Evolutionary conservation across 805 yeast genomes (phyloP), one percentile per base, ranked within the genome.

Genomic region (Pichia eremophila): DNA sequence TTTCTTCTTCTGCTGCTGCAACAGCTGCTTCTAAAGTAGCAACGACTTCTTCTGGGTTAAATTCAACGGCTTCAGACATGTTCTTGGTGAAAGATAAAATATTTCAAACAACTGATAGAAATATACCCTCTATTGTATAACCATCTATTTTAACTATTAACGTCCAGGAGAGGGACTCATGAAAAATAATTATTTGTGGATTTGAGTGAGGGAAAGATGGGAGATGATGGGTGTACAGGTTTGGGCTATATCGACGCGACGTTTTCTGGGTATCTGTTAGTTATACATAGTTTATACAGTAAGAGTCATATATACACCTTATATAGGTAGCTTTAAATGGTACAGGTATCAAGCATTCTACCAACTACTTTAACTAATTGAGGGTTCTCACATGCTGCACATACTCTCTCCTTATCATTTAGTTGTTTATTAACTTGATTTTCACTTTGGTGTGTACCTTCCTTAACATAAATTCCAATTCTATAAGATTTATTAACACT

Each of bases 341-440:
- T 34, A 39, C 99, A 93, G 4, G 93, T 83, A 36, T 85, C 74
- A 49, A 93, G 73, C 99, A 93, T 93, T 53, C 84, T 88, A 55
- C 89, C 84, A 37, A 93, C 85, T n/a, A 93, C 99, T 31, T 81
- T 75, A 38, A 90, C 68, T 40, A 93, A 70, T 68, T 93, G 99
- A 48, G 85, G 95, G 59, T 93, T 93, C 60, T 93, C 99, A 65
- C 98, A 90, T 0, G 99, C 99, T 28, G 99, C 99, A 32, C 96
- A 95, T 0, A 93, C 97, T 52, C 99, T 72, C 66, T 93, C 99
- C 67, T 93, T 93, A 62, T 93, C 99, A 60, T 93, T 93, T 51
- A 93, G 74, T 67, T 93, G 99, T 62, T 91, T 91, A 66, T 93
- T 93, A 22, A 93, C 98, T 62, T 93, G 99, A 54, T 77, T 78